phyloP scores from a whole-genome alignment of 176 grass and related monocot genomes.

The Eleusine coracana region DNA sequence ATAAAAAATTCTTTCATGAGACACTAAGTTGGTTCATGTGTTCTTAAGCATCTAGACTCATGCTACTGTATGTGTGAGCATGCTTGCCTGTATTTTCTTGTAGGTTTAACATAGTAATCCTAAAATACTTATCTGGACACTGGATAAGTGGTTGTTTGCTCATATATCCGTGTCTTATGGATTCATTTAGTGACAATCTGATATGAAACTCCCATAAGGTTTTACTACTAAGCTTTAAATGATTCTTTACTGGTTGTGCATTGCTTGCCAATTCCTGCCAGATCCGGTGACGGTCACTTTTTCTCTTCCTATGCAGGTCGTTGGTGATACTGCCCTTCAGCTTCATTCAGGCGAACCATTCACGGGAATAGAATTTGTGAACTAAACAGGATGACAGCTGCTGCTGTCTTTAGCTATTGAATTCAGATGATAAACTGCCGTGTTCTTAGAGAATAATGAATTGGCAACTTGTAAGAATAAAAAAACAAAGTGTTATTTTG shows the following conservation, averaged over 20 bases:
- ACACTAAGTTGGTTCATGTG: not conserved
- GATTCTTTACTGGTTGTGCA: not conserved
- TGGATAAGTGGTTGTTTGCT: not conserved
- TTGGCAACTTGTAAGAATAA: not conserved
- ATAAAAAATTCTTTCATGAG: not conserved
- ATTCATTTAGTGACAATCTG: not conserved
- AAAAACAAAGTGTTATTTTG: slow-evolving; percentile 6
- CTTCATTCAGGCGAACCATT: slow-evolving; percentile 72
- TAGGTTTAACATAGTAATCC: not conserved
- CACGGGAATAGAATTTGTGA: slow-evolving; percentile 72
- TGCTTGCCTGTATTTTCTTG: not conserved
- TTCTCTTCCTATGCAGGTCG: slow-evolving; percentile 53
- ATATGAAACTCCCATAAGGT: not conserved
- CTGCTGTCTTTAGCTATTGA: not conserved
- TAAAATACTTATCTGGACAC: too few relatives aligned
- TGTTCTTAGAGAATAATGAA: not conserved
- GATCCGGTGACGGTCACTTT: slow-evolving; percentile 7
- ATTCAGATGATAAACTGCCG: not conserved
- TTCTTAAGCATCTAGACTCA: not conserved
- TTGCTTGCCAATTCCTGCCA: not conserved
- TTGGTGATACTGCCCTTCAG: slow-evolving; percentile 73
- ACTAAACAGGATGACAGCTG: slow-evolving; percentile 36
- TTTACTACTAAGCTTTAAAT: not conserved
- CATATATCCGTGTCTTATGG: not conserved
- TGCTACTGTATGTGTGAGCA: not conserved